phyloP scores from a whole-genome alignment of 257 asterid species.

The Scutellaria baicalensis region DNA sequence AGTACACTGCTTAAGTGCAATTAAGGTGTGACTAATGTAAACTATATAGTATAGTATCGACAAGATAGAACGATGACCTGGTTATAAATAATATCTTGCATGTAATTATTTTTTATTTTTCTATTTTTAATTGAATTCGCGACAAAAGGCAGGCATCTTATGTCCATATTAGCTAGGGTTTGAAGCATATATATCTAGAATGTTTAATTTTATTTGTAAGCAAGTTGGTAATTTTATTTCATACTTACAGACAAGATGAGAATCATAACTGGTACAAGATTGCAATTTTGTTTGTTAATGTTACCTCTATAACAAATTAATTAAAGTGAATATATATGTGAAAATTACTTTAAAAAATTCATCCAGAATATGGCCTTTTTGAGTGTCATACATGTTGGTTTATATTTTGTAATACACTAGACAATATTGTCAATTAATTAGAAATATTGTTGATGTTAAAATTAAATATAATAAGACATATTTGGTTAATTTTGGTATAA shows the following conservation, averaged over 20 bases:
- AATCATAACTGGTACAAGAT: background rate
- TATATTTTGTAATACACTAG: too few relatives aligned
- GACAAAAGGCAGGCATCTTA: slow-evolving; percentile 26
- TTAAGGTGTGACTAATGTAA: background rate
- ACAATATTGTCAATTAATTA: too few relatives aligned
- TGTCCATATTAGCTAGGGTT: slow-evolving; percentile 4
- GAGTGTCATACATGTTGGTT: too few relatives aligned
- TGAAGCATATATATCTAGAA: background rate
- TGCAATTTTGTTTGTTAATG: background rate
- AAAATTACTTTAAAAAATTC: too few relatives aligned
- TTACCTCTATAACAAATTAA: too few relatives aligned
- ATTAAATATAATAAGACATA: too few relatives aligned
- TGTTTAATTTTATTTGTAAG: background rate
- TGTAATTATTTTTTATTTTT: background rate
- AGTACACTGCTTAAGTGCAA: background rate
- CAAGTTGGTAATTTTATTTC: background rate
- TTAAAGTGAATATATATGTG: too few relatives aligned
- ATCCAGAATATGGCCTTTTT: too few relatives aligned
- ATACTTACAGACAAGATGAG: background rate
- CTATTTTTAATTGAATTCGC: background rate
- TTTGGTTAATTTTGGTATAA: too few relatives aligned
- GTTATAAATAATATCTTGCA: background rate
- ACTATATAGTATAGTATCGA: background rate
- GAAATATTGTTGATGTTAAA: too few relatives aligned
- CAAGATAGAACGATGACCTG: background rate